Percentiles rank a stretch among this genome's conserved stretches.
These are phyloP conservation scores for Kodamaea alishanica DNA, from an alignment of 1,139 yeast species.

Conservation along the genomic window DNA sequence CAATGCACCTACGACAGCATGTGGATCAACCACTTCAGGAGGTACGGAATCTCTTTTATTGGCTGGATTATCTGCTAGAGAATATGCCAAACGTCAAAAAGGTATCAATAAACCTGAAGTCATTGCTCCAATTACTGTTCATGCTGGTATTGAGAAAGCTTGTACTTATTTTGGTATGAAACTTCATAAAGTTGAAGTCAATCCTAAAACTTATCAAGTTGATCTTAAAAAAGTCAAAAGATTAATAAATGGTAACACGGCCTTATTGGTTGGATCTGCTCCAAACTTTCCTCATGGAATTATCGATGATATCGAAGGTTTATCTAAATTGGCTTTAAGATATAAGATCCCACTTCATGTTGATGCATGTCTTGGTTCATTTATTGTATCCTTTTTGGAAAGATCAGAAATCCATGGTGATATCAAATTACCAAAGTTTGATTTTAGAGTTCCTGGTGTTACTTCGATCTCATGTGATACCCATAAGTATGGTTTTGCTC, in stretches of 20 bases:
- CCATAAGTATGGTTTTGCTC: constrained; percentile 97
- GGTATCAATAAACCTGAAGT: constrained; percentile 80
- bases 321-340: constrained; percentile 62
- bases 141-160: constrained; percentile 95
- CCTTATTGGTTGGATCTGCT: constrained; percentile 84
- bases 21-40: constrained; percentile 95
- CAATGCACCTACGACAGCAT: constrained; percentile 68
- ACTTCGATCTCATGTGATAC: constrained; percentile 97
- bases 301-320: constrained; percentile 77
- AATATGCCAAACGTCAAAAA: constrained; percentile 50
- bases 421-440: constrained; percentile 58
- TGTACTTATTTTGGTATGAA: constrained; percentile 87
- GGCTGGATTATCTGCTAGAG: constrained; percentile 84
- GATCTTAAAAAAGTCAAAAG: constrained; percentile 59
- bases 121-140: constrained; percentile 83
- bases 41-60: constrained; percentile 90
- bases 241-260: constrained; percentile 73
- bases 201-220: constrained; percentile 65
- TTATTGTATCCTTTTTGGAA: constrained; percentile 76
- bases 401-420: constrained; percentile 54
- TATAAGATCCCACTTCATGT: constrained; percentile 82
- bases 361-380: constrained; percentile 94
- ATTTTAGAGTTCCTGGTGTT: constrained; percentile 89
- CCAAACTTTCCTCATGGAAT: constrained; percentile 98
- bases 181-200: constrained; percentile 75